Conservation (phyloP, 352 stramenopile genomes). For the Pythium brassicae region DNA sequence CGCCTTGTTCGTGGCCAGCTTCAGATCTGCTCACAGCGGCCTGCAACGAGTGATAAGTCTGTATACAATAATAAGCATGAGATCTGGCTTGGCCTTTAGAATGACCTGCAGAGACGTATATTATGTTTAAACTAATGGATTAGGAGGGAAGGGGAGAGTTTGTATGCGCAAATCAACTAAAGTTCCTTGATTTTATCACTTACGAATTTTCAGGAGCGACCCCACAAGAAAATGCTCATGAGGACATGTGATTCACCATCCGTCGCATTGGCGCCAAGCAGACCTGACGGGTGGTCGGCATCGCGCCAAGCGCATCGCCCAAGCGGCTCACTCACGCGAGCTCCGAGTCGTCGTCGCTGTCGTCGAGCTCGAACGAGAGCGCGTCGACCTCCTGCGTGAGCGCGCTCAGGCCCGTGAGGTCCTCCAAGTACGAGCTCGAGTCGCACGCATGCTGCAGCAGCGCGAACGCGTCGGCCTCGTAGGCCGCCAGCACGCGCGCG, state of each 20-base stretch:
- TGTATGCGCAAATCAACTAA: too few species aligned
- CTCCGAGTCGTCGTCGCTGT: conserved; percentile 63
- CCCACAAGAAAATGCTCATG: too few species aligned
- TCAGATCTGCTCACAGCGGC: too few species aligned
- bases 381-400: conserved; percentile 54
- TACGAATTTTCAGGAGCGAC: too few species aligned
- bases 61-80: too few species aligned
- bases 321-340: conserved; percentile 38
- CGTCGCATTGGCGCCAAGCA: too few species aligned
- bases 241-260: not conserved
- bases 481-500: conserved; percentile 84
- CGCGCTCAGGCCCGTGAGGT: conserved; percentile 68
- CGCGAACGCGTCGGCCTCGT: conserved; percentile 37
- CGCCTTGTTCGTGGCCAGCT: too few species aligned
- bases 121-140: not conserved
- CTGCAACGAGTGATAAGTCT: too few species aligned
- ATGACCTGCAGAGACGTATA: too few species aligned
- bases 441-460: conserved; percentile 68
- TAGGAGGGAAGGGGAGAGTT: too few species aligned
- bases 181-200: too few species aligned
- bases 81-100: too few species aligned
- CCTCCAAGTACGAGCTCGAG: conserved; percentile 66
- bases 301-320: not conserved
- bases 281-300: not conserved
- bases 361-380: conserved; percentile 61